Evolutionary conservation across 1,284 basidiomycete genomes (phyloP).

Genomic region (Apiotrichum laibachii): DNA sequence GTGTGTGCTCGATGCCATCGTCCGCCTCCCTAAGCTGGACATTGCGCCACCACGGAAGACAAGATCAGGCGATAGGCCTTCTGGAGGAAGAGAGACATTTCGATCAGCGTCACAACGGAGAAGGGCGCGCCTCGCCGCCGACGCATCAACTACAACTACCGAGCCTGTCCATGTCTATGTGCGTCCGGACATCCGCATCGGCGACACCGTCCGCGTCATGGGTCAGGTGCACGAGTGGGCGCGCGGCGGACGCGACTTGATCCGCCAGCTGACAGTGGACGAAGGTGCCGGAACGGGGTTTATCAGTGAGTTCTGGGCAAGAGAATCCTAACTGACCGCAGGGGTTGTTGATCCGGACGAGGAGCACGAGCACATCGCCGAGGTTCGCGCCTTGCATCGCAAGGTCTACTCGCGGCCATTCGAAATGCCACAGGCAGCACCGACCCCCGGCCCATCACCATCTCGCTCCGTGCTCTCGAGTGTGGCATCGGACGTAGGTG

Average conservation of each 20-base stretch:
- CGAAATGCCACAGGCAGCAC: conserved; percentile 18
- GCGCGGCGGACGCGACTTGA: conserved; percentile 25
- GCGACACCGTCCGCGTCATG: conserved; percentile 39
- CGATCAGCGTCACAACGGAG: conserved; percentile 17
- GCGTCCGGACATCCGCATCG: conserved; percentile 38
- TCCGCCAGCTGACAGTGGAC: conserved; percentile 39
- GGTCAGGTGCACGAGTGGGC: conserved; percentile 41
- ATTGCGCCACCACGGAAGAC: background rate
- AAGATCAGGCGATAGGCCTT: no score
- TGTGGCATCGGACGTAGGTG: conserved; percentile 19
- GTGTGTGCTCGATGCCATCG: conserved; percentile 26
- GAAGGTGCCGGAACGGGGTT: conserved; percentile 31
- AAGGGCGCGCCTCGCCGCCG: conserved; percentile 6
- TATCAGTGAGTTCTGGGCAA: conserved; percentile 25
- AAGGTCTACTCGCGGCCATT: conserved; percentile 37
- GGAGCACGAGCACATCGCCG: conserved; percentile 26
- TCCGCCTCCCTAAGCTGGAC: conserved; percentile 24
- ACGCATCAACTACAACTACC: background rate
- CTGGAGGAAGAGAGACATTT: background rate
- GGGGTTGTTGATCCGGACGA: conserved; percentile 41
- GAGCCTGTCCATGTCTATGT: conserved; percentile 19
- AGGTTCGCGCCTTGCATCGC: conserved; percentile 30
- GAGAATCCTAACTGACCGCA: conserved; percentile 11
- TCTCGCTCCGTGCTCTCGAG: conserved; percentile 6
- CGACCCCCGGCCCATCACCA: background rate